Evolutionary conservation across 2,329 filamentous ascomycete species (phyloP).

Genomic region (Berkeleyomyces rouxiae): DNA sequence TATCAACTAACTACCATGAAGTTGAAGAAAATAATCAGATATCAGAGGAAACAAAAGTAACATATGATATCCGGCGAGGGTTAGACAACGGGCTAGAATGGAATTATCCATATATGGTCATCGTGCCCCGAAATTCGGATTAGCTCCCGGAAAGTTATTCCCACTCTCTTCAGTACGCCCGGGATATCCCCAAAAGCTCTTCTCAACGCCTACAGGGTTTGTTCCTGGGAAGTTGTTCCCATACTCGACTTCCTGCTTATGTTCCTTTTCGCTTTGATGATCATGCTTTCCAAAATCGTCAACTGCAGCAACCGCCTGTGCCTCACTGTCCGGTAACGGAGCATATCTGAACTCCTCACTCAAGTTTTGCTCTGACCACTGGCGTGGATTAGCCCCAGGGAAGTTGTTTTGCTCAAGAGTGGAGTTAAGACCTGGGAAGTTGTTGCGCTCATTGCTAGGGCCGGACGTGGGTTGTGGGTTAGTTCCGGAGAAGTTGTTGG

Average conservation of each 20-base stretch:
- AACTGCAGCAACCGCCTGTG: background rate
- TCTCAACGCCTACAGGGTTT: slow-evolving; percentile 4
- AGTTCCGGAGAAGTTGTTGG: slow-evolving; percentile 11
- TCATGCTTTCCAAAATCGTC: background rate
- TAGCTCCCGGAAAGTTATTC: slow-evolving; percentile 12
- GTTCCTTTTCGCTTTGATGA: background rate
- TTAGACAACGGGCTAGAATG: background rate
- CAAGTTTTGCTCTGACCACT: background rate
- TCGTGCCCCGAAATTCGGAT: background rate
- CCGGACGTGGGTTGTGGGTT: background rate
- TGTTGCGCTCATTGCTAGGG: slow-evolving; percentile 5
- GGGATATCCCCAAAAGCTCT: background rate
- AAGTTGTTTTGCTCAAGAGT: slow-evolving; percentile 6
- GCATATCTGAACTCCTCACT: background rate
- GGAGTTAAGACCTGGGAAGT: slow-evolving; percentile 8
- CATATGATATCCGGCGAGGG: background rate
- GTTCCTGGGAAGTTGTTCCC: slow-evolving; percentile 14
- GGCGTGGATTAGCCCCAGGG: slow-evolving; percentile 7
- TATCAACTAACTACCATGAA: background rate
- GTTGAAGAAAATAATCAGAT: background rate
- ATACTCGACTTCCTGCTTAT: slow-evolving; percentile 4
- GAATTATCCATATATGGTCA: background rate
- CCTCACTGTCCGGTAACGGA: background rate
- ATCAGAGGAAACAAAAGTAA: background rate
- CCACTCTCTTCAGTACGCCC: slow-evolving; percentile 5